Conservation (phyloP, 75 land plant species). For the Chamaecyparis obtusa region DNA sequence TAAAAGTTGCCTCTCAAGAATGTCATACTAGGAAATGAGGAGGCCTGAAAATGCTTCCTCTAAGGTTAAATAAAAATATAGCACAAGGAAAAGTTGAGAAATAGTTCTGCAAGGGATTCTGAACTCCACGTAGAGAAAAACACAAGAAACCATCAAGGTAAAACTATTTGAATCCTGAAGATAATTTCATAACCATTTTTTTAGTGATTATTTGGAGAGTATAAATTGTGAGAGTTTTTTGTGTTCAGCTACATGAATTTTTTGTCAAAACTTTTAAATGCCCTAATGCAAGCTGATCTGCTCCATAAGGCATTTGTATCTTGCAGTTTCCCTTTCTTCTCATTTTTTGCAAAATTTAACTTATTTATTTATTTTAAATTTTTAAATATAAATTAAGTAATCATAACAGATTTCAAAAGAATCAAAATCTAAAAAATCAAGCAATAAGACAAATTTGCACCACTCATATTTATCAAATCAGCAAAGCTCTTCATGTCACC, state of each 20-base stretch:
- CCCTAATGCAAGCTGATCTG: neutral
- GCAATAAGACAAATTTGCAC: neutral
- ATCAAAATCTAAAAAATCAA: neutral
- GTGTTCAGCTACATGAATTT: too few relatives aligned
- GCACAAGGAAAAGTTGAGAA: neutral
- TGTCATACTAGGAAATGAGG: neutral
- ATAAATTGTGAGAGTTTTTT: too few relatives aligned
- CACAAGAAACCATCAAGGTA: neutral
- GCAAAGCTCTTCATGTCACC: slow-evolving; percentile 20
- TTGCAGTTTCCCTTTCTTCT: neutral
- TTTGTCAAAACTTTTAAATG: neutral
- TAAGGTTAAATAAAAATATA: neutral
- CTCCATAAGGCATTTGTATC: neutral
- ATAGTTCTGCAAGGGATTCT: neutral
- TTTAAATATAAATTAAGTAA: neutral
- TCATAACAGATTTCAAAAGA: neutral
- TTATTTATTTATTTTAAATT: neutral
- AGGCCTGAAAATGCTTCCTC: neutral
- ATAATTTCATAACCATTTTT: too few relatives aligned
- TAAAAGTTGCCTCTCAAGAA: neutral
- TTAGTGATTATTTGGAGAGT: too few relatives aligned
- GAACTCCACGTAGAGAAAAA: too few relatives aligned
- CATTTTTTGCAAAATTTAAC: neutral
- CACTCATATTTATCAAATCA: neutral
- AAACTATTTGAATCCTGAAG: too few relatives aligned